Percentiles rank a stretch among this genome's conserved stretches.
These are phyloP conservation scores for Pichia norvegensis DNA, from an alignment of 1,139 yeast genomes.

Conservation along the genomic window DNA sequence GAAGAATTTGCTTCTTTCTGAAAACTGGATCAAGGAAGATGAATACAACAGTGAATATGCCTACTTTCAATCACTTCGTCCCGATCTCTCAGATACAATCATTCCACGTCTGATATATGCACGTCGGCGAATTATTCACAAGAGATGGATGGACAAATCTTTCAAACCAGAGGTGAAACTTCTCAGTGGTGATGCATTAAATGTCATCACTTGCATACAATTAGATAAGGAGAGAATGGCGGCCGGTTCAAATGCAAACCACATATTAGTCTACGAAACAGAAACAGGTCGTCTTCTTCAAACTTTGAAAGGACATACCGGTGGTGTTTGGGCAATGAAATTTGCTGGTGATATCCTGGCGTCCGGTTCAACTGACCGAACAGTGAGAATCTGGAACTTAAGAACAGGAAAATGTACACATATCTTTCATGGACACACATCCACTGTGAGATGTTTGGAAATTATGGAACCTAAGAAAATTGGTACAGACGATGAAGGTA, in stretches of 20 bases:
- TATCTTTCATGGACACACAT: conserved; percentile 82
- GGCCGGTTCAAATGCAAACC: conserved; percentile 86
- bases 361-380: conserved; percentile 86
- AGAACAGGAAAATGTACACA: conserved; percentile 71
- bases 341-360: conserved; percentile 78
- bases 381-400: conserved; percentile 88
- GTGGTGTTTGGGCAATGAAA: conserved; percentile 98
- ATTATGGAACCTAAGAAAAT: conserved; percentile 61
- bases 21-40: conserved; percentile 39
- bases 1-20: conserved; percentile 47
- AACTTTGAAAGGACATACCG: conserved; percentile 81
- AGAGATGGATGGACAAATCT: conserved; percentile 77
- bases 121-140: conserved; percentile 54
- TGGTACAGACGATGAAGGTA: conserved; percentile 55
- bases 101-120: conserved; percentile 50
- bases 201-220: conserved; percentile 89
- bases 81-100: conserved; percentile 10
- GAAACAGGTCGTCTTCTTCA: conserved; percentile 60
- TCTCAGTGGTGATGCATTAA: conserved; percentile 66
- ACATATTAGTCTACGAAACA: conserved; percentile 76
- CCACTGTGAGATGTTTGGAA: conserved; percentile 87
- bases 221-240: conserved; percentile 87
- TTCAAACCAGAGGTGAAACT: conserved; percentile 65
- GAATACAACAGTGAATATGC: conserved; percentile 33
- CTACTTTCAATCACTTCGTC: conserved; percentile 12